Conservation (phyloP, 805 yeast genomes). For the Candida nanaspora region DNA sequence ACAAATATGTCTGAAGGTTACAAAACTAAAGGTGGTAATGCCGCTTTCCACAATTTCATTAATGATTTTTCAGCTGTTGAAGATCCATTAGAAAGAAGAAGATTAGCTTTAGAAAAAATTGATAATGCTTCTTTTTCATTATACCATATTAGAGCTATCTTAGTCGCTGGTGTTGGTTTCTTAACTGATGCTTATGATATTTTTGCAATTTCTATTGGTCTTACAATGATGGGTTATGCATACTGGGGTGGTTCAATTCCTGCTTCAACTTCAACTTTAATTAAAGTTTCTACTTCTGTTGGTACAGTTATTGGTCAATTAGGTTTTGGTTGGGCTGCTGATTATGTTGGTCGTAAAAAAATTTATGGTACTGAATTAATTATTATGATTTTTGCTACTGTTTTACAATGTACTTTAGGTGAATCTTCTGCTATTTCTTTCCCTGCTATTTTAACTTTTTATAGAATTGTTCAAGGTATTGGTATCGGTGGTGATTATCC, state of each 20-base stretch:
- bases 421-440: constrained; percentile 63
- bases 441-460: constrained; percentile 65
- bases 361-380: constrained; percentile 85
- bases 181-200: constrained; percentile 90
- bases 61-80: constrained; percentile 76
- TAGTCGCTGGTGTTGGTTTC: constrained; percentile 92
- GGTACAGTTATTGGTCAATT: constrained; percentile 92
- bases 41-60: constrained; percentile 78
- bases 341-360: constrained; percentile 76
- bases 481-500: constrained; percentile 99
- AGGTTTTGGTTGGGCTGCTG: constrained; percentile 78
- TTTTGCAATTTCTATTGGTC: constrained; percentile 80
- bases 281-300: constrained; percentile 86
- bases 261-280: constrained; percentile 61
- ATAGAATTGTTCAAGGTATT: constrained; percentile 86
- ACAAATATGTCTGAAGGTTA: constrained; percentile 3
- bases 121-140: constrained; percentile 75
- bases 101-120: constrained; percentile 76
- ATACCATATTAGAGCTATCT: constrained; percentile 76
- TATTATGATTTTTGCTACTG: constrained; percentile 72
- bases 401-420: constrained; percentile 72
- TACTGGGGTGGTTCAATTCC: constrained; percentile 63
- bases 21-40: constrained; percentile 65
- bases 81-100: constrained; percentile 82
- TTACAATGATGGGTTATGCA: constrained; percentile 71